These are phyloP conservation scores for Populus hybrid DNA, from an alignment of 441 rosid genomes.

Conservation along the genomic window DNA sequence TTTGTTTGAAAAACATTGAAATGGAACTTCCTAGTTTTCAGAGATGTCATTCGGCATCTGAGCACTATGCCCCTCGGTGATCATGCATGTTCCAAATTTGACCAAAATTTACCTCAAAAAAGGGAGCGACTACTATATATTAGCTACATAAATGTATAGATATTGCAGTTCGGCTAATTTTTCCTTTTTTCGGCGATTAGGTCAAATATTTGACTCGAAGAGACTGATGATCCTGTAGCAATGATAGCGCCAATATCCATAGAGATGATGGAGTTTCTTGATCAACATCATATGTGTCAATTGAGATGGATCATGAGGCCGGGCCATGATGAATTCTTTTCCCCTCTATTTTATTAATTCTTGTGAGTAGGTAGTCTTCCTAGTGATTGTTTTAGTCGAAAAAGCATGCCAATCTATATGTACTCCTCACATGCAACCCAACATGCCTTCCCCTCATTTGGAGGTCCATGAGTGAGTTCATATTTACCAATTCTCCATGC, in stretches of 20 bases:
- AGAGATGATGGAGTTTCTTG: background rate
- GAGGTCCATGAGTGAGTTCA: conserved; percentile 12
- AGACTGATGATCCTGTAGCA: background rate
- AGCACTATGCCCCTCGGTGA: background rate
- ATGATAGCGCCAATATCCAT: background rate
- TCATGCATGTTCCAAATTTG: background rate
- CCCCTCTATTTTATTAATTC: background rate
- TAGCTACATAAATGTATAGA: background rate
- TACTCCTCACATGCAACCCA: conserved; percentile 63
- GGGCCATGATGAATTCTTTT: background rate
- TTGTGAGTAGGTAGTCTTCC: conserved; percentile 32
- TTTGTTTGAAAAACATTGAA: background rate
- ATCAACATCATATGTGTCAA: background rate
- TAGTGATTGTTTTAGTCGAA: conserved; percentile 47
- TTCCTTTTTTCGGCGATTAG: background rate
- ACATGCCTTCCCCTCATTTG: conserved; percentile 27
- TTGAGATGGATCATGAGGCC: background rate
- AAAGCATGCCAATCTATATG: conserved; percentile 36
- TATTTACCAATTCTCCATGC: conserved; percentile 19
- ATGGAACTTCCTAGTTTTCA: background rate
- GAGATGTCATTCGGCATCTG: background rate
- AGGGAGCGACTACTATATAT: background rate
- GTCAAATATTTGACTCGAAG: background rate
- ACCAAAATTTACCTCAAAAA: background rate
- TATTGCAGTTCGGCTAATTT: background rate